These are phyloP conservation scores for Backusella macrospora DNA, from an alignment of 192 early-diverging fungal genomes.

Conservation along the genomic window DNA sequence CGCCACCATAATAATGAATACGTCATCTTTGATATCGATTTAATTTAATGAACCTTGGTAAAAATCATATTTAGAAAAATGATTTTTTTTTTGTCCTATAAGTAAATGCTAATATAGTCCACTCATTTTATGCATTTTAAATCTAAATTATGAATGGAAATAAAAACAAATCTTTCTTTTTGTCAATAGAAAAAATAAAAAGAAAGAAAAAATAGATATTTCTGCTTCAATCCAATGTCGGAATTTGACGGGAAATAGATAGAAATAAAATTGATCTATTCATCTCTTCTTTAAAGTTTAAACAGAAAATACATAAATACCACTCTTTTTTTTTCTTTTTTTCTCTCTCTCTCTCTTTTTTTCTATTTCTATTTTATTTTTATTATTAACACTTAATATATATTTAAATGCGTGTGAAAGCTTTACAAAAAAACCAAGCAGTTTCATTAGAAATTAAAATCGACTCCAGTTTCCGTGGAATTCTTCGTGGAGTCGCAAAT, in stretches of 20 bases:
- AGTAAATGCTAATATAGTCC: no score
- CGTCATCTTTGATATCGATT: no score
- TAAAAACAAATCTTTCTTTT: background rate
- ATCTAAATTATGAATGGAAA: background rate
- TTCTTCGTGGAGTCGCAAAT: constrained; percentile 25
- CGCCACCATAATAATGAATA: no score
- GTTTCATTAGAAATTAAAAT: background rate
- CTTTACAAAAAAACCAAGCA: background rate
- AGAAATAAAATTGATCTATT: background rate
- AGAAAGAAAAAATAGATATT: background rate
- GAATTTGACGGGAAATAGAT: background rate
- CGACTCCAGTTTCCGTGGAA: constrained; percentile 16
- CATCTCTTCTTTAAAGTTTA: no score
- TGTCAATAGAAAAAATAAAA: background rate
- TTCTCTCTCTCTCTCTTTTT: background rate
- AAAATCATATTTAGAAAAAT: no score
- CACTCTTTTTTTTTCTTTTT: background rate
- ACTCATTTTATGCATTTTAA: no score
- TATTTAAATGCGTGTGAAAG: background rate
- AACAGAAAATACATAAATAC: background rate
- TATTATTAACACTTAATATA: background rate
- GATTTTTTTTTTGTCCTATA: no score
- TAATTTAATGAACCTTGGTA: no score
- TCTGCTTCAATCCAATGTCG: background rate
- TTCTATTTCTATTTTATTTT: background rate